Evolutionary conservation across 2,329 filamentous ascomycete genomes (phyloP).

Genomic region (Fusarium nematophilum): DNA sequence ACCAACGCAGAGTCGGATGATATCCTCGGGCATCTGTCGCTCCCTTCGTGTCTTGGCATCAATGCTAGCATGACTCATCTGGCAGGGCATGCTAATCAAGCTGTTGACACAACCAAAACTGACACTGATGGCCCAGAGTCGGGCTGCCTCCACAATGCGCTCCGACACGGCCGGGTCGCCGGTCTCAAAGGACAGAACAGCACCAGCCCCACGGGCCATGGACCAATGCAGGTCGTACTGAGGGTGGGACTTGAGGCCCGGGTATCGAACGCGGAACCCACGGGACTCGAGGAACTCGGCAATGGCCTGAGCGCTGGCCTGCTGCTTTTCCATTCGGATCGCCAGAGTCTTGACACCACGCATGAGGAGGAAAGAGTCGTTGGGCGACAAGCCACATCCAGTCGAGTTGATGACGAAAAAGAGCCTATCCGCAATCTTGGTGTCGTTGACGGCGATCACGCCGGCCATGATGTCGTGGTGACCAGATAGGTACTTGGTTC

Average conservation of each 20-base stretch:
- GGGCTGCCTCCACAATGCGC: constrained; percentile 92
- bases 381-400: constrained; percentile 92
- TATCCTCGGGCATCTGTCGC: constrained; percentile 93
- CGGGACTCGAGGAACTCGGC: constrained; percentile 90
- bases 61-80: constrained; percentile 99
- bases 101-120: constrained; percentile 99
- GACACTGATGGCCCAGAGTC: constrained; percentile 94
- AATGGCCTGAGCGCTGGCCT: constrained; percentile 89
- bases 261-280: constrained; percentile 95
- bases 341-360: constrained; percentile 95
- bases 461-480: constrained; percentile 99
- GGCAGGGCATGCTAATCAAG: constrained; percentile 98
- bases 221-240: constrained; percentile 97
- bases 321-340: constrained; percentile 99
- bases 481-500: constrained; percentile 96
- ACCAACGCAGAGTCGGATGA: constrained; percentile 94
- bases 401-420: constrained; percentile 98
- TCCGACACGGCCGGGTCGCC: constrained; percentile 86
- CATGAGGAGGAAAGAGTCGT: constrained; percentile 96
- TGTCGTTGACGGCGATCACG: constrained; percentile 90
- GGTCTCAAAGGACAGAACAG: constrained; percentile 95
- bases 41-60: constrained; percentile 92
- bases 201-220: constrained; percentile 93
- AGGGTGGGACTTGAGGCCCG: constrained; percentile 91
- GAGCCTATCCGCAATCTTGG: constrained; percentile 83